Percentiles rank a stretch among this genome's conserved stretches.
Conservation (phyloP, 176 grass and related monocot genomes). For the Poa annua region DNA sequence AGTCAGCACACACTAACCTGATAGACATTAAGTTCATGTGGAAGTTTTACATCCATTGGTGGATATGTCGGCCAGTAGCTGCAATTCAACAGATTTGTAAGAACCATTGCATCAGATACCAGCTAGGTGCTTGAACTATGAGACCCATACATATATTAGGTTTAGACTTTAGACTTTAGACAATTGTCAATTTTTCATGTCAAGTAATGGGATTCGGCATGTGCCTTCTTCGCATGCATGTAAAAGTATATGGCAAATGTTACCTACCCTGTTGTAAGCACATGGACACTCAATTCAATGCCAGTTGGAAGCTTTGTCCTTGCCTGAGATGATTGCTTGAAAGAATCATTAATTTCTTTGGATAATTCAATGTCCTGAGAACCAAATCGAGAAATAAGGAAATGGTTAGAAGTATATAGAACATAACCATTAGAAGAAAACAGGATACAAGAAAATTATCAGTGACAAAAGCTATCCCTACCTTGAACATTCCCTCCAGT, state of each 20-base stretch:
- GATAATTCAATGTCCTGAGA: constrained; percentile 92
- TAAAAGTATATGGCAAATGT: constrained; percentile 14
- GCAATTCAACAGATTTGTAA: constrained; percentile 48
- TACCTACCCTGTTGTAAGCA: constrained; percentile 90
- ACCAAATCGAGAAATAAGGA: constrained; percentile 24
- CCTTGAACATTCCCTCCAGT: constrained; percentile 99
- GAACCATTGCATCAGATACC: constrained; percentile 26
- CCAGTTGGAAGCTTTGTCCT: constrained; percentile 95
- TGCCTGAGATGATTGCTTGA: constrained; percentile 98
- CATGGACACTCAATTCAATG: constrained; percentile 99
- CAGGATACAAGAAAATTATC: constrained; percentile 15
- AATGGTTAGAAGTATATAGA: constrained; percentile 8
- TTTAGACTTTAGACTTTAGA: constrained; percentile 39
- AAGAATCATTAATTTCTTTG: constrained; percentile 99
- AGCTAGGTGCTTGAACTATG: constrained; percentile 16
- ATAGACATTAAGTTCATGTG: constrained; percentile 97
- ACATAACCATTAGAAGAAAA: constrained; percentile 6
- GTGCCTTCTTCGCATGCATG: not conserved
- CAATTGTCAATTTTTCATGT: not conserved
- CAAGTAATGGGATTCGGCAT: not conserved
- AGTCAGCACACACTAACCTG: constrained; percentile 66
- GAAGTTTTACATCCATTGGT: constrained; percentile 96
- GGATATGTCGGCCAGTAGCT: constrained; percentile 99
- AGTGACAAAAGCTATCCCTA: constrained; percentile 42
- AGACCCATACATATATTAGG: constrained; percentile 1